Evolutionary conservation across 192 early-diverging fungal species (phyloP).

Genomic region (Backusella luteola): DNA sequence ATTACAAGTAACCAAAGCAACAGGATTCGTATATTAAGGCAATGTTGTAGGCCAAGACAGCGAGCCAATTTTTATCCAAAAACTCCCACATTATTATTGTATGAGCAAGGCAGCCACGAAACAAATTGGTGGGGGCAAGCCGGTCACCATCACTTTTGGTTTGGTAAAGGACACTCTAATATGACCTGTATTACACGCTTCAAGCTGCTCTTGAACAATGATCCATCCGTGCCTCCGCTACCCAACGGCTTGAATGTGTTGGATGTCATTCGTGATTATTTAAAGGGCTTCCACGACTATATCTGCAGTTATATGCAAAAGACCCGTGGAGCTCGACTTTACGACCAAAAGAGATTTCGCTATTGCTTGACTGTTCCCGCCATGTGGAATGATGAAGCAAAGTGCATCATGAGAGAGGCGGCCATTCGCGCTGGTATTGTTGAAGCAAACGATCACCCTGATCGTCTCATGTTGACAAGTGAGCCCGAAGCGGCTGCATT

Average conservation of each 20-base stretch:
- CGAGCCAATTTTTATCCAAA: constrained; percentile 30
- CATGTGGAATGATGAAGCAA: constrained; percentile 49
- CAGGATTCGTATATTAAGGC: constrained; percentile 32
- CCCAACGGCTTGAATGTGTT: constrained; percentile 43
- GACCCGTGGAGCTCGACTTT: constrained; percentile 32
- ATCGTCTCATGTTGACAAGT: constrained; percentile 36
- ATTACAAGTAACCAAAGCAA: constrained; percentile 14
- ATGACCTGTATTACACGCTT: constrained; percentile 22
- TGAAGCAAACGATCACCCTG: constrained; percentile 36
- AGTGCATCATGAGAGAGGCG: constrained; percentile 46
- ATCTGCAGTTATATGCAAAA: constrained; percentile 32
- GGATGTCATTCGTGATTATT: constrained; percentile 50
- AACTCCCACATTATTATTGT: constrained; percentile 40
- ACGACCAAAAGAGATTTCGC: constrained; percentile 36
- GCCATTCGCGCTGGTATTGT: constrained; percentile 46
- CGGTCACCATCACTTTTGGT: constrained; percentile 16
- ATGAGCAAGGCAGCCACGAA: constrained; percentile 30
- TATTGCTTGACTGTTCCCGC: constrained; percentile 52
- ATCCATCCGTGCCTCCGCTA: constrained; percentile 13
- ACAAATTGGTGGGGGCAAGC: constrained; percentile 34
- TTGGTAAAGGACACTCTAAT: not conserved
- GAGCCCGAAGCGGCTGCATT: constrained; percentile 47
- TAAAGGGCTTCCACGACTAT: constrained; percentile 41
- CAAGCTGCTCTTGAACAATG: constrained; percentile 37
- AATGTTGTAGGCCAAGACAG: constrained; percentile 30